Evolutionary conservation across 768 basidiomycete genomes (phyloP).

Genomic region (Lanmaoa rubissima): DNA sequence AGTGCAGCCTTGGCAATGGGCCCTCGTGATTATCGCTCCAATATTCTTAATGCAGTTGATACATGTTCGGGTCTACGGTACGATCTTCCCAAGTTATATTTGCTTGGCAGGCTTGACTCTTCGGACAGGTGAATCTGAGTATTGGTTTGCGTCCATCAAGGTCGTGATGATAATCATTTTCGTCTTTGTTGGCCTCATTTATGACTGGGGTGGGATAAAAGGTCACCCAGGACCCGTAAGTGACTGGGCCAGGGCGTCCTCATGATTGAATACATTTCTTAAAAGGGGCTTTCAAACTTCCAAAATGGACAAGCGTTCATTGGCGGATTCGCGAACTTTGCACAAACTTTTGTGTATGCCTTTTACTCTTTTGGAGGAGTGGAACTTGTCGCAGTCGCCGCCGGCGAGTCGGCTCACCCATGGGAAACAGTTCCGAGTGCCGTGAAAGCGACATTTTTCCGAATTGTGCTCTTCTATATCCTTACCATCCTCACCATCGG

Average conservation of each 20-base stretch:
- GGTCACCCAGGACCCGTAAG: constrained; percentile 56
- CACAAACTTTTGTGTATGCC: constrained; percentile 62
- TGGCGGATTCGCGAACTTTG: constrained; percentile 51
- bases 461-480: constrained; percentile 64
- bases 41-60: constrained; percentile 54
- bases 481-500: constrained; percentile 65
- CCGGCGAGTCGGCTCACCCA: constrained; percentile 64
- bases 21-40: constrained; percentile 52
- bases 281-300: constrained; percentile 51
- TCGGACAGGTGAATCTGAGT: constrained; percentile 53
- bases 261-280: neutral
- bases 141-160: constrained; percentile 66
- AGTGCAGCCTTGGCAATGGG: constrained; percentile 54
- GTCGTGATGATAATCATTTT: constrained; percentile 60
- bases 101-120: neutral
- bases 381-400: constrained; percentile 71
- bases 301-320: constrained; percentile 50
- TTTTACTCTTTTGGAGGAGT: constrained; percentile 71
- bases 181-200: constrained; percentile 60
- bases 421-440: constrained; percentile 62
- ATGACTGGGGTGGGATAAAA: constrained; percentile 59
- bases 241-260: neutral
- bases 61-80: constrained; percentile 56
- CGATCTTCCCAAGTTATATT: neutral
- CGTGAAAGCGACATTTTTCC: constrained; percentile 66